A percentile compares a stretch with the other conserved stretches of the same genome.
Conservation (phyloP, 306 rosid genomes). For the Sesbania bispinosa region DNA sequence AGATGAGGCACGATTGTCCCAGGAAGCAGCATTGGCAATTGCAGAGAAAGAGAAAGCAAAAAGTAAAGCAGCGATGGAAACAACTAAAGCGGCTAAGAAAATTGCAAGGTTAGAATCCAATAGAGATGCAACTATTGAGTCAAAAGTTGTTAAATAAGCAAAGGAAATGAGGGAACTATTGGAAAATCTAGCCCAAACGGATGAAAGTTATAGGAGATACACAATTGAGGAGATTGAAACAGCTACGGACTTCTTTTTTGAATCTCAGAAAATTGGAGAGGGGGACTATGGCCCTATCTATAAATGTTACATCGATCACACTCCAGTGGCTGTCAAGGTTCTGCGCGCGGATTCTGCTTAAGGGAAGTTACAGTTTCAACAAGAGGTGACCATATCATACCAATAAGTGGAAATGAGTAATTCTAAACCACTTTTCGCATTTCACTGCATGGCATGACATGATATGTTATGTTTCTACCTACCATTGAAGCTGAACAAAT, state of each 20-base stretch:
- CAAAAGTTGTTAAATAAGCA: constrained; percentile 53
- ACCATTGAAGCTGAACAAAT: no score
- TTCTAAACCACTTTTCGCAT: constrained; percentile 19
- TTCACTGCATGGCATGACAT: background rate
- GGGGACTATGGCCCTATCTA: constrained; percentile 86
- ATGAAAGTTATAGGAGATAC: constrained; percentile 59
- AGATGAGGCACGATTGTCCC: constrained; percentile 56
- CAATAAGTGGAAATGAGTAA: constrained; percentile 13
- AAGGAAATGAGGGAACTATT: constrained; percentile 53
- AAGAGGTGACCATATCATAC: constrained; percentile 75
- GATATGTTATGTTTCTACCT: background rate
- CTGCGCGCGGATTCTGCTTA: constrained; percentile 36
- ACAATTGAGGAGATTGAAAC: constrained; percentile 65
- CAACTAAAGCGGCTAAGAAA: constrained; percentile 66
- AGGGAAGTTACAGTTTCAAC: constrained; percentile 65
- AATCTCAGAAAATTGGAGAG: constrained; percentile 73
- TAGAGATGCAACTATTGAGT: constrained; percentile 50
- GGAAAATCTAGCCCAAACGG: constrained; percentile 46
- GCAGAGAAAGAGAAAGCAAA: constrained; percentile 75
- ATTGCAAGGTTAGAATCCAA: constrained; percentile 60
- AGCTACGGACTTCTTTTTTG: constrained; percentile 53
- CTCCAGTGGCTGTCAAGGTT: constrained; percentile 77
- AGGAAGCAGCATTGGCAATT: constrained; percentile 58
- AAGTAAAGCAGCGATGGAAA: constrained; percentile 61
- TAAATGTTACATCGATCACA: constrained; percentile 54